Base-by-base conservation (phyloP, 2,329 filamentous ascomycete genomes). In the Xylaria sp. region DNA sequence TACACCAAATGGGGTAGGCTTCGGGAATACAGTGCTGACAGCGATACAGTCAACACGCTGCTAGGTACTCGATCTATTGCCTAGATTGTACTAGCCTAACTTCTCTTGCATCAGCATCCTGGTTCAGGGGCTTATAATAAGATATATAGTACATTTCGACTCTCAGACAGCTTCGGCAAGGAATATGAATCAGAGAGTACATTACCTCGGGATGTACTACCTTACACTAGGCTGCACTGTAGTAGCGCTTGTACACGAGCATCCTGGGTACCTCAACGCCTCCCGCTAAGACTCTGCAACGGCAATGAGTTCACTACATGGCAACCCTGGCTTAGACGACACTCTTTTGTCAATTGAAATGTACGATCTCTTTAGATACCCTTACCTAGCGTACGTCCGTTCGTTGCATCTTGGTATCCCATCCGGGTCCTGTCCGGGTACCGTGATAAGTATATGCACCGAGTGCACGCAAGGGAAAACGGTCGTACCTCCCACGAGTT, bases 11-110 rank as follows among this genome's bases (percentile, higher is more conserved):
- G 18, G 20, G 62, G 68, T 23, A 70, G 59, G 65, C 65, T 66
- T 70, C 65, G 59, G 68, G 68, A 68, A 70, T 63, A 60, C 36
- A 43, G 32, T 58, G 43, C 56, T 66, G 59, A 60, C 34, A 30
- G 18, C 10, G 32, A n/a, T 50, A 15, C 30, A 53, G 30, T n/a
- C 50, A 12, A 23, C 8, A 36, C 18, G 5, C 52, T 39, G 20
- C 32, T 60, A 58, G 18, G n/a, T 18, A 20, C 34, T 6, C 36
- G 36, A 64, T 36, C 46, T 13, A 50, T 20, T 60, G 3, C 58
- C 59, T 15, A 56, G 13, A 45, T 23, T 15, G 48, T 30, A 59
- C 58, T 68, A 65, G 66, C 46, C 3, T 13, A 23, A 34, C 13
- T 12, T 10, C 20, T 30, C 45, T 41, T 52, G 32, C 25, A 41